phyloP scores from a whole-genome alignment of 192 early-diverging fungal genomes.

The Umbelopsis vinacea region DNA sequence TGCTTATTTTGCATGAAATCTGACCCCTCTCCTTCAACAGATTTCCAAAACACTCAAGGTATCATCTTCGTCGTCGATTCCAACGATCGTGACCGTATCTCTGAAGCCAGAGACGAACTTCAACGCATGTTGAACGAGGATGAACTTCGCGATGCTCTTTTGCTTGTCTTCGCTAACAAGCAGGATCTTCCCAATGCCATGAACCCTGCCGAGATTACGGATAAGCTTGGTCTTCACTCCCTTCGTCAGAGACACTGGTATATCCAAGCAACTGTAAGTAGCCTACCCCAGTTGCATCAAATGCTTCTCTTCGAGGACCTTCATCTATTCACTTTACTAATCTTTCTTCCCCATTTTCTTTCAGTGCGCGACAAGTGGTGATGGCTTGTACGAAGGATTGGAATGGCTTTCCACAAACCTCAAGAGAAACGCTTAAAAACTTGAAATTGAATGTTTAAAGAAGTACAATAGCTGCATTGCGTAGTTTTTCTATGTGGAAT shows the following conservation, averaged over 20 bases:
- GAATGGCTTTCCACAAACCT: slow-evolving; percentile 88
- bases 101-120: slow-evolving; percentile 93
- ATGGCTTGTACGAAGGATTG: slow-evolving; percentile 97
- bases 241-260: slow-evolving; percentile 88
- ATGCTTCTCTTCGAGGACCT: too few species aligned
- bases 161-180: slow-evolving; percentile 99
- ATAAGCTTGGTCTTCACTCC: slow-evolving; percentile 88
- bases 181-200: slow-evolving; percentile 98
- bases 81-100: slow-evolving; percentile 94
- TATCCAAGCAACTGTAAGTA: slow-evolving; percentile 34
- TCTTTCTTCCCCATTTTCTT: not conserved
- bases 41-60: slow-evolving; percentile 97
- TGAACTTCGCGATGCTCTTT: slow-evolving; percentile 88
- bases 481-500: not conserved
- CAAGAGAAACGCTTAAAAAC: slow-evolving; percentile 53
- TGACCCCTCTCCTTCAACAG: slow-evolving; percentile 43
- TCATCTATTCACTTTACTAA: too few species aligned
- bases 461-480: not conserved
- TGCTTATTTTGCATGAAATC: not conserved
- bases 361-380: slow-evolving; percentile 69
- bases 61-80: slow-evolving; percentile 98
- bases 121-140: slow-evolving; percentile 96
- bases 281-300: too few species aligned
- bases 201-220: slow-evolving; percentile 91
- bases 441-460: slow-evolving; percentile 2